Base-by-base conservation (phyloP, 2,329 filamentous ascomycete genomes). In the Didymella lethalis region DNA sequence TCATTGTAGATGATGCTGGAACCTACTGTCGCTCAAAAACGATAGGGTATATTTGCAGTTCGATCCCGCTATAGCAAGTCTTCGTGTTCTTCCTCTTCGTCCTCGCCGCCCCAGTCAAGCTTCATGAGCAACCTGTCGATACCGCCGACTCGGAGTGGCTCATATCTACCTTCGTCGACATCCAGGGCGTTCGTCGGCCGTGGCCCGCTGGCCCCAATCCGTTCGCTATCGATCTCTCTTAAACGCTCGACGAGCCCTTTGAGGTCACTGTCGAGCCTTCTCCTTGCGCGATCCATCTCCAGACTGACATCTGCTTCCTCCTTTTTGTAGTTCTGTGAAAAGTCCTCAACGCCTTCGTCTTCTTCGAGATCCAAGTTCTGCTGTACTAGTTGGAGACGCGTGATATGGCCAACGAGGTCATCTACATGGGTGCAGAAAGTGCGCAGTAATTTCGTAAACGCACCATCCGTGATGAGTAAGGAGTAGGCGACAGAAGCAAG, bases 41-140 rank as follows among this genome's bases (percentile, higher is more conserved):
- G n/a, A 16, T 31, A 20, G 50, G 56, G 38, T 49, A 54, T 58
- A 46, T 32, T 50, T 11, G 18, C 40, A 7, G 18, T 25, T 36
- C 4, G 2, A 7, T 16, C 18, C 20, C 12, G 18, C n/a, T 58
- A 63, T 38, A 66, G 32, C 46, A 73, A 58, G 45, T 71, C 68
- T 31, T 66, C 66, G 25, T 40, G 26, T 18, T 71, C 66, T 20
- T 51, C 51, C 18, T 52, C 54, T 54, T 66, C 69, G 25, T 74
- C 74, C 12, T 75, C 72, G 4, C 59, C 71, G n/a, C 77, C 77
- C 75, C 85, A 87, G 65, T 97, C 93, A 68, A 97, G 80, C 81
- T 97, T 97, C 92, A 97, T 96, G 73, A 97, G 77, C 72, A 97
- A 78, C 58, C 91, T 83, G 79, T 97, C 92, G 45, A 97, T 87